A percentile compares a stretch with the other conserved stretches of the same genome.
Conservation (phyloP, 2,329 filamentous ascomycete genomes). For the Nemania serpens region DNA sequence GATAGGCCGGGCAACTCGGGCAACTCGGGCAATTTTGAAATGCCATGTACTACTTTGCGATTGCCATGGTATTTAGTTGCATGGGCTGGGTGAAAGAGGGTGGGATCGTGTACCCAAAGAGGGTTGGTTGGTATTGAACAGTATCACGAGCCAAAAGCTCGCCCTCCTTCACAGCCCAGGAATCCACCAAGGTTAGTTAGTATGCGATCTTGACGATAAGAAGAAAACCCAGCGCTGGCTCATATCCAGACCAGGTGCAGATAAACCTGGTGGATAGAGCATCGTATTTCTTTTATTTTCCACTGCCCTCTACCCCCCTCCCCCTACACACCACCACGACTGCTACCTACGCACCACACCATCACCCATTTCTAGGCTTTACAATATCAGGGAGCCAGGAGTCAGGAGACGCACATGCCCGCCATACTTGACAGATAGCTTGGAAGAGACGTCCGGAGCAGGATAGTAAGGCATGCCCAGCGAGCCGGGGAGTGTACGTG, state of each 20-base stretch:
- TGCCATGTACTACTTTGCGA: conserved; percentile 33
- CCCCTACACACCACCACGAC: conserved; percentile 33
- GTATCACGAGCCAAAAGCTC: conserved; percentile 42
- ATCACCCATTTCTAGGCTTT: conserved; percentile 29
- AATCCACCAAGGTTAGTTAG: conserved; percentile 30
- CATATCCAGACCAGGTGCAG: conserved; percentile 35
- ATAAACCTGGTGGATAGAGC: conserved; percentile 25
- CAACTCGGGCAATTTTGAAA: conserved; percentile 27
- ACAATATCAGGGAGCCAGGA: conserved; percentile 31
- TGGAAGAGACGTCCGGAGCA: conserved; percentile 24
- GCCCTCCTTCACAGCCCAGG: conserved; percentile 37
- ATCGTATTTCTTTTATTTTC: conserved; percentile 25
- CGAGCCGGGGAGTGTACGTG: conserved; percentile 20
- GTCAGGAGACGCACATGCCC: conserved; percentile 41
- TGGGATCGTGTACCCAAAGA: conserved; percentile 42
- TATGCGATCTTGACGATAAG: conserved; percentile 36
- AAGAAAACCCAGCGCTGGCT: conserved; percentile 33
- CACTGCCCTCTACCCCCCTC: conserved; percentile 33
- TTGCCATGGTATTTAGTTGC: conserved; percentile 33
- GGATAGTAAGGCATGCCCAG: conserved; percentile 30
- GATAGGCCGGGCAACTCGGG: conserved; percentile 18
- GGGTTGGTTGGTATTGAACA: conserved; percentile 41
- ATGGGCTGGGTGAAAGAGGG: conserved; percentile 28
- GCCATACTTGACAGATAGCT: conserved; percentile 28
- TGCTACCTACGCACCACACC: conserved; percentile 35